Percentiles rank a stretch among this genome's conserved stretches.
Conservation (phyloP, 2,329 filamentous ascomycete genomes). For the Tolypocladium amazonense region DNA sequence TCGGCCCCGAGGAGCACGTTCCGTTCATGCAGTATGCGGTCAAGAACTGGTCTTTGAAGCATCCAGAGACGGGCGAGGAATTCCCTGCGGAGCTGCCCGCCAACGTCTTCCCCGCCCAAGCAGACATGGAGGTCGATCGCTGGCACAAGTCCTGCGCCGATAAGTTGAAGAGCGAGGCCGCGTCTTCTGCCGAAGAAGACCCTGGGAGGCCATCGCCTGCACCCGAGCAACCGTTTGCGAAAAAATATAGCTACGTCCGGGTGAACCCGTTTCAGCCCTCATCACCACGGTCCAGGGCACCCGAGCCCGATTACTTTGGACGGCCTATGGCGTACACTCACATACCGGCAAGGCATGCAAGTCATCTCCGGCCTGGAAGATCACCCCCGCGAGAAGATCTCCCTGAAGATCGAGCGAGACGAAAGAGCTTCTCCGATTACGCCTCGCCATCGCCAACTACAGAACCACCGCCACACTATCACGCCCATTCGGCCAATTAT, state of each 20-base stretch:
- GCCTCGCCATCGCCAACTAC: slow-evolving; percentile 26
- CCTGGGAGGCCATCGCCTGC: slow-evolving; percentile 10
- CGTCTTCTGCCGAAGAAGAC: slow-evolving; percentile 9
- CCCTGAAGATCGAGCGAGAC: slow-evolving; percentile 29
- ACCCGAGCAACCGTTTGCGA: slow-evolving; percentile 16
- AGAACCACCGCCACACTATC: slow-evolving; percentile 13
- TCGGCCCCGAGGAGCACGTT: slow-evolving; percentile 82
- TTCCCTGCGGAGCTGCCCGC: slow-evolving; percentile 52
- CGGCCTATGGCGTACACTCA: slow-evolving; percentile 29
- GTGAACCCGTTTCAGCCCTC: slow-evolving; percentile 17
- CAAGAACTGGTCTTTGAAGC: slow-evolving; percentile 61
- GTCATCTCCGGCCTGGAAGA: slow-evolving; percentile 19
- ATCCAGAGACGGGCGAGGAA: slow-evolving; percentile 60
- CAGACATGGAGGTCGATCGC: slow-evolving; percentile 69
- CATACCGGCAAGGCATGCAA: slow-evolving; percentile 24
- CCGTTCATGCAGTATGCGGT: slow-evolving; percentile 75
- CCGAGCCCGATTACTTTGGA: slow-evolving; percentile 21
- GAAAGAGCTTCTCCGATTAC: slow-evolving; percentile 42
- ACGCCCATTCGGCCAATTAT: slow-evolving; percentile 18
- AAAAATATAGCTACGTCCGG: slow-evolving; percentile 25
- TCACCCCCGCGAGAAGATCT: slow-evolving; percentile 26
- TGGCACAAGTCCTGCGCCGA: slow-evolving; percentile 78
- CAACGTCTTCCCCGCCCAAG: slow-evolving; percentile 56
- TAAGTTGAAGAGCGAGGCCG: slow-evolving; percentile 53
- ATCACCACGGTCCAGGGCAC: slow-evolving; percentile 15